Conservation (phyloP, 2,329 filamentous ascomycete species). For the Calonectria pseudoreteaudii region DNA sequence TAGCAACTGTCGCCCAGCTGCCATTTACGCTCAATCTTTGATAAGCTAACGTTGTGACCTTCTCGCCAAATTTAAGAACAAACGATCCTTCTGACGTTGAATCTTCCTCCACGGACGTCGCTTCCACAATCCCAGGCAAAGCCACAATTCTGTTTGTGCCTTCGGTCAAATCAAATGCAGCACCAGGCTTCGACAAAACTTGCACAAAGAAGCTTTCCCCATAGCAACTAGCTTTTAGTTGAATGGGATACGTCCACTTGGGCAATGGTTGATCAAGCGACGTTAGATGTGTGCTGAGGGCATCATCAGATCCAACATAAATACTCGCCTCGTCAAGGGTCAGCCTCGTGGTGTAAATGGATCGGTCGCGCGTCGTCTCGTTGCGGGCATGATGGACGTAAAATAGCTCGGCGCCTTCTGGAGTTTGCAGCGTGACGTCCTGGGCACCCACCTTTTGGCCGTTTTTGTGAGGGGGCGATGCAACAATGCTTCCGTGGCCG, state of each 20-base stretch:
- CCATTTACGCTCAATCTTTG: slow-evolving; percentile 28
- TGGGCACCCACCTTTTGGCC: slow-evolving; percentile 41
- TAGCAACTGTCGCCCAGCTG: slow-evolving; percentile 27
- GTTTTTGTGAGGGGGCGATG: slow-evolving; percentile 42
- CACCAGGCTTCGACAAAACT: slow-evolving; percentile 24
- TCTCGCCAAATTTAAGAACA: not conserved
- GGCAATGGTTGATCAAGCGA: slow-evolving; percentile 47
- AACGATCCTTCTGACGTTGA: slow-evolving; percentile 7
- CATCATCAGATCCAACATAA: slow-evolving; percentile 43
- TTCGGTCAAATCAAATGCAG: slow-evolving; percentile 32
- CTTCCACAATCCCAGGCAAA: slow-evolving; percentile 1
- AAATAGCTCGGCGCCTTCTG: slow-evolving; percentile 47
- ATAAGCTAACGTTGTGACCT: slow-evolving; percentile 23
- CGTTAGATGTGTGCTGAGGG: slow-evolving; percentile 46
- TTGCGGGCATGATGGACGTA: slow-evolving; percentile 51
- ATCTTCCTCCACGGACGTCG: not conserved
- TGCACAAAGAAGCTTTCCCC: not conserved
- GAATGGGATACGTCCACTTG: slow-evolving; percentile 45
- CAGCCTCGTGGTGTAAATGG: slow-evolving; percentile 50
- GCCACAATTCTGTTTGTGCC: slow-evolving; percentile 29
- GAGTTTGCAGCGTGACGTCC: slow-evolving; percentile 46
- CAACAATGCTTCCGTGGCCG: slow-evolving; percentile 50
- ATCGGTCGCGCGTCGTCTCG: slow-evolving; percentile 39
- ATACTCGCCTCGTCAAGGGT: slow-evolving; percentile 36
- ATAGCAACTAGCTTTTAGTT: slow-evolving; percentile 31